phyloP scores from a whole-genome alignment of 1,284 basidiomycete genomes.

The Neonothopanus nambi region DNA sequence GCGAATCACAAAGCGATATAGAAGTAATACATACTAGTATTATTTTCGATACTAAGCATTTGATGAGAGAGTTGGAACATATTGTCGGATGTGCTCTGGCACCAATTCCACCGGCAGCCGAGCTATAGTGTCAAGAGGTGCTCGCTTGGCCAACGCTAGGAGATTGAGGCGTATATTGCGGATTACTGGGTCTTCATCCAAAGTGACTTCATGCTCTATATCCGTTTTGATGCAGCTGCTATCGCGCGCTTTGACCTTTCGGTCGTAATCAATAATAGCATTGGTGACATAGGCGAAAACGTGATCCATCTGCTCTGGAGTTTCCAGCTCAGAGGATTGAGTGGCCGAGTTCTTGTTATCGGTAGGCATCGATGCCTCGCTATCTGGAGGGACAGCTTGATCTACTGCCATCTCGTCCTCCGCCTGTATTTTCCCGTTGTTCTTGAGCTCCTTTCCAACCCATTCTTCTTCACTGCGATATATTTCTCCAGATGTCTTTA shows the following conservation, averaged over 20 bases:
- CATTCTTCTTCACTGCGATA: slow-evolving; percentile 64
- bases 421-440: slow-evolving; percentile 21
- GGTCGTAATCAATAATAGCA: slow-evolving; percentile 37
- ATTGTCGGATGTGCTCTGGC: slow-evolving; percentile 61
- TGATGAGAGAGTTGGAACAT: slow-evolving; percentile 8
- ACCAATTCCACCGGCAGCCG: slow-evolving; percentile 64
- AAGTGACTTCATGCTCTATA: slow-evolving; percentile 5
- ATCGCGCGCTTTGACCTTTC: background rate
- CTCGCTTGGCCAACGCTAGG: slow-evolving; percentile 70
- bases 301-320: slow-evolving; percentile 48
- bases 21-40: background rate
- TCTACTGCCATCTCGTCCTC: slow-evolving; percentile 28
- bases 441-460: slow-evolving; percentile 46
- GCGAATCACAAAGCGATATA: no score
- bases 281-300: slow-evolving; percentile 53
- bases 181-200: slow-evolving; percentile 47
- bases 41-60: background rate
- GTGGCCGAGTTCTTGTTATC: slow-evolving; percentile 6
- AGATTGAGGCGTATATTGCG: slow-evolving; percentile 66
- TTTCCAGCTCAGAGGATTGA: slow-evolving; percentile 35
- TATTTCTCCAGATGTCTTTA: slow-evolving; percentile 61
- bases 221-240: background rate
- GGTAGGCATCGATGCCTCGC: background rate
- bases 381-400: background rate
- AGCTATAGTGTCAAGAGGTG: slow-evolving; percentile 70